phyloP scores from a whole-genome alignment of 2,329 filamentous ascomycete genomes.

The Alternaria longipes region DNA sequence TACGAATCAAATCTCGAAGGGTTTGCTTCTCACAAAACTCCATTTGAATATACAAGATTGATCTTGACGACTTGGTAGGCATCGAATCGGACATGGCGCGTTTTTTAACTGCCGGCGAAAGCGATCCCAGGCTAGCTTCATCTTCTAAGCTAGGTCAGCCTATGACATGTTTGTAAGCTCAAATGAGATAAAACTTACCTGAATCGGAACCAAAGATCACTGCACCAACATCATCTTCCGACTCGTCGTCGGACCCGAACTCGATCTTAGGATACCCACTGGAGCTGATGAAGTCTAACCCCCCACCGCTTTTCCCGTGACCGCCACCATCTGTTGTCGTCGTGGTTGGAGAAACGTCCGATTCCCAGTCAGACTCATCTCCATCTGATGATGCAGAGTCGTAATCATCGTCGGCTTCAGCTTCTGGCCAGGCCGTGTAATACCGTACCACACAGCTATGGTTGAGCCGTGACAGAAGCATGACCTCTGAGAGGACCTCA shows the following conservation, averaged over 20 bases:
- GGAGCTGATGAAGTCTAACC: slow-evolving; percentile 90
- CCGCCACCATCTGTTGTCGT: slow-evolving; percentile 55
- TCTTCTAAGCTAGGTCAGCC: slow-evolving; percentile 51
- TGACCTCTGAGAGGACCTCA: slow-evolving; percentile 84
- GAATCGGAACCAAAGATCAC: slow-evolving; percentile 52
- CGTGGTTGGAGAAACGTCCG: slow-evolving; percentile 37
- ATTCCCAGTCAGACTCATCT: slow-evolving; percentile 38
- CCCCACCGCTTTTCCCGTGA: slow-evolving; percentile 76
- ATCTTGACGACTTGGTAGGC: slow-evolving; percentile 65
- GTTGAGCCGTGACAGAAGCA: slow-evolving; percentile 88
- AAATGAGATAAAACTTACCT: slow-evolving; percentile 26
- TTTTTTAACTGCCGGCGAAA: slow-evolving; percentile 47
- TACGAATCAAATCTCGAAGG: slow-evolving; percentile 83
- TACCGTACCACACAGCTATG: slow-evolving; percentile 90
- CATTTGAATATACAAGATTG: slow-evolving; percentile 96
- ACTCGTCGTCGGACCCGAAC: slow-evolving; percentile 71
- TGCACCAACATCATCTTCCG: slow-evolving; percentile 48
- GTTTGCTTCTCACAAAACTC: slow-evolving; percentile 97
- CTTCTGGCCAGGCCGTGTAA: slow-evolving; percentile 94
- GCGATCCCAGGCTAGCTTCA: slow-evolving; percentile 48
- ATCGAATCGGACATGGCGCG: slow-evolving; percentile 58
- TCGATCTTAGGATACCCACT: slow-evolving; percentile 79
- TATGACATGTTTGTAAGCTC: not conserved
- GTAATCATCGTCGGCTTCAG: slow-evolving; percentile 55
- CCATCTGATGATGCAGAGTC: slow-evolving; percentile 38